Evolutionary conservation across 305 asterid species (phyloP).

Genomic region (Petunia hybrid): DNA sequence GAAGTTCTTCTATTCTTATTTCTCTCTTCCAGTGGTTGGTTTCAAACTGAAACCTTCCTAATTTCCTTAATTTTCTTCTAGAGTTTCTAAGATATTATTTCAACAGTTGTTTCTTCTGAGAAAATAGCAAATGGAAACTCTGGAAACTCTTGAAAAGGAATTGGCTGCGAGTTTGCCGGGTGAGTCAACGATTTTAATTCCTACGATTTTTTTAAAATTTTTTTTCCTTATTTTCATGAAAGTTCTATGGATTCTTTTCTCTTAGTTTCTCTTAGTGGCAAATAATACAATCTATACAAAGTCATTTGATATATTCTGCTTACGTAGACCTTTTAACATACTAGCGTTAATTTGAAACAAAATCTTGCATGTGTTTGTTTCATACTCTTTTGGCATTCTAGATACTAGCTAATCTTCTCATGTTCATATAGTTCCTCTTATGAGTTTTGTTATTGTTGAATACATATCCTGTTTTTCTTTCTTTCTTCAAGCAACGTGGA

Average conservation of each 20-base stretch:
- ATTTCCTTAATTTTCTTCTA: slow-evolving; percentile 12
- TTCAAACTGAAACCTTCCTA: background rate
- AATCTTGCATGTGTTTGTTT: background rate
- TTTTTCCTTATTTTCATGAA: background rate
- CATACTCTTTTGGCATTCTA: background rate
- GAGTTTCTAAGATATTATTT: background rate
- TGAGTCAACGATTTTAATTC: background rate
- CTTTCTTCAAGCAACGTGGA: background rate
- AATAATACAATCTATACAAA: background rate
- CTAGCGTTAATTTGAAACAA: background rate
- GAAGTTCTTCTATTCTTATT: slow-evolving; percentile 6
- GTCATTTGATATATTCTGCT: background rate
- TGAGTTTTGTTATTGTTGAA: background rate
- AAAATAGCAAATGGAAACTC: background rate
- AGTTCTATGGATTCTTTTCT: background rate
- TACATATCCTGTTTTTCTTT: background rate
- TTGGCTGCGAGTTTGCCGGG: background rate
- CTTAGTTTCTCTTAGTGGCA: background rate
- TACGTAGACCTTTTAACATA: no score
- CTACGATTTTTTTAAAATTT: background rate
- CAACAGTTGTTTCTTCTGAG: background rate
- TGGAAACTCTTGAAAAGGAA: background rate
- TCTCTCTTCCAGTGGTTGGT: slow-evolving; percentile 9
- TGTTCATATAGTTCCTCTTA: background rate
- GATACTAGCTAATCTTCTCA: background rate